A percentile compares a stretch with the other conserved stretches of the same genome.
Conservation (phyloP, 495 filamentous ascomycete genomes). For the Glonium stellatum region DNA sequence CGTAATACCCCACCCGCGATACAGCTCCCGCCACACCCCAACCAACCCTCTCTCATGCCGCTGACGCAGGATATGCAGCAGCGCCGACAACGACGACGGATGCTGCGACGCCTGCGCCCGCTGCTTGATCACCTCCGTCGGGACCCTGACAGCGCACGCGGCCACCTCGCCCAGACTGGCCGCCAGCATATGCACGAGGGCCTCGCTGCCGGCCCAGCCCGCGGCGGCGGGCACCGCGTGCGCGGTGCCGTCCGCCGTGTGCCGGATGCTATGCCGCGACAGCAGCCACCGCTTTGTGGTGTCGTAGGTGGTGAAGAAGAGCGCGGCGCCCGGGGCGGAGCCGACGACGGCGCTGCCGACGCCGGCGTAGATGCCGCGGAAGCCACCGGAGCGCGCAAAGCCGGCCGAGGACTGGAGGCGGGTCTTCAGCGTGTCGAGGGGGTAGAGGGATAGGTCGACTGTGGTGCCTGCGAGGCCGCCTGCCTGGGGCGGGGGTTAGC, state of each 20-base stretch:
- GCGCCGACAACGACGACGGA: slow-evolving; percentile 51
- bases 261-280: not conserved
- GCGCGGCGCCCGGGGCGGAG: slow-evolving; percentile 93
- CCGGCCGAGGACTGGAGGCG: slow-evolving; percentile 82
- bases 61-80: slow-evolving; percentile 61
- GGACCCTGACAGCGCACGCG: slow-evolving; percentile 85
- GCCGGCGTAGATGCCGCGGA: slow-evolving; percentile 65
- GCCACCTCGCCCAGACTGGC: slow-evolving; percentile 84
- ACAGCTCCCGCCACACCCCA: slow-evolving; percentile 73
- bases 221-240: slow-evolving; percentile 5
- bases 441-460: slow-evolving; percentile 40
- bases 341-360: slow-evolving; percentile 69
- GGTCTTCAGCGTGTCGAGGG: slow-evolving; percentile 41
- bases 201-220: slow-evolving; percentile 21
- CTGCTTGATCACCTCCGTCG: slow-evolving; percentile 96
- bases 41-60: slow-evolving; percentile 37
- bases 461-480: slow-evolving; percentile 40
- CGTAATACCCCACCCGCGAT: slow-evolving; percentile 84
- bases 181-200: slow-evolving; percentile 71
- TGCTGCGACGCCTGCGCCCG: slow-evolving; percentile 79
- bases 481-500: slow-evolving; percentile 40
- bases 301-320: slow-evolving; percentile 98
- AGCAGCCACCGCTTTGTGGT: slow-evolving; percentile 50
- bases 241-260: slow-evolving; percentile 22
- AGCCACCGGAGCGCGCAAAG: slow-evolving; percentile 70